These are phyloP conservation scores for Lipomyces oligophaga DNA, from an alignment of 805 yeast species.

Conservation along the genomic window DNA sequence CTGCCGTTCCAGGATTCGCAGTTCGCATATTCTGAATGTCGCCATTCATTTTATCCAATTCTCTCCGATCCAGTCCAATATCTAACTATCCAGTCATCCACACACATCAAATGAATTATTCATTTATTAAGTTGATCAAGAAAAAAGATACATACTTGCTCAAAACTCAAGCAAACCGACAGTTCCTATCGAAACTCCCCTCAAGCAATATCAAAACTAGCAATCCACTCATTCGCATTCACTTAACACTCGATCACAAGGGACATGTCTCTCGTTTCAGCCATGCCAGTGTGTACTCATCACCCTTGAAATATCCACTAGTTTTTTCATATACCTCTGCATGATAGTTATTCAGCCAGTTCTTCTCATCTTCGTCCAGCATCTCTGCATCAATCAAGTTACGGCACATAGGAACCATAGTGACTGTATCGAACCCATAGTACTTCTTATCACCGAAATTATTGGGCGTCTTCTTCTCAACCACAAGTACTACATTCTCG, in stretches of 20 bases:
- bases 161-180: too few species aligned
- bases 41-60: too few species aligned
- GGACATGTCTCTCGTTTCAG: conserved; percentile 63
- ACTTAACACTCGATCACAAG: too few species aligned
- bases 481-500: conserved; percentile 73
- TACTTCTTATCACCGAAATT: conserved; percentile 56
- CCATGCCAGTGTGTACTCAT: conserved; percentile 65
- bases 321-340: conserved; percentile 51
- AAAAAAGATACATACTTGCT: too few species aligned
- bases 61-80: too few species aligned
- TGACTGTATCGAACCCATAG: conserved; percentile 75
- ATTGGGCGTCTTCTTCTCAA: conserved; percentile 40
- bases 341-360: conserved; percentile 70
- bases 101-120: too few species aligned
- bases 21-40: too few species aligned
- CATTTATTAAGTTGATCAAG: too few species aligned
- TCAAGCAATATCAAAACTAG: not conserved
- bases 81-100: too few species aligned
- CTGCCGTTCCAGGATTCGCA: too few species aligned
- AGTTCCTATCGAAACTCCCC: not conserved
- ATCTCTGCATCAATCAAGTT: conserved; percentile 61
- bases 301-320: conserved; percentile 50
- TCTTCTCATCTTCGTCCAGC: conserved; percentile 57
- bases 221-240: not conserved
- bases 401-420: conserved; percentile 77